phyloP scores from a whole-genome alignment of 495 filamentous ascomycete species.

The Parachaetomium inaequale region DNA sequence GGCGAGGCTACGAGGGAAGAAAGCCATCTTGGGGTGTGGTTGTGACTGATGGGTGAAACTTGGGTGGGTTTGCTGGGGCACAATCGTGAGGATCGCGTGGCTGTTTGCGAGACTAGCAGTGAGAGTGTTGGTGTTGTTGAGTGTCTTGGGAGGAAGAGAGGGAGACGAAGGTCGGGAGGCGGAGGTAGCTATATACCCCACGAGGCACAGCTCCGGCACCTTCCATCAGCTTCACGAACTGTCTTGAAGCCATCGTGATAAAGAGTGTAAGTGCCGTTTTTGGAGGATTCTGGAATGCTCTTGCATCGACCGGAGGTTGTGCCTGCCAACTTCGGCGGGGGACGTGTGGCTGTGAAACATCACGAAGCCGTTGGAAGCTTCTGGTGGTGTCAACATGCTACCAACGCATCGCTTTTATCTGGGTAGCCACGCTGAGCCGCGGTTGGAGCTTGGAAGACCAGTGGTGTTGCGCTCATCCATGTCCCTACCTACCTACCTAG shows the following conservation, averaged over 20 bases:
- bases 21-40: constrained; percentile 56
- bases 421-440: too few species aligned
- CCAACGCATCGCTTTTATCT: too few species aligned
- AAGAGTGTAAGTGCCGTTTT: neutral
- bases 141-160: neutral
- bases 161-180: neutral
- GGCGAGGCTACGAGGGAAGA: constrained; percentile 50
- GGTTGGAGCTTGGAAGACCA: too few species aligned
- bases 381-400: too few species aligned
- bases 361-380: neutral
- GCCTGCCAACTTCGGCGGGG: too few species aligned
- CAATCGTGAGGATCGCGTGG: neutral
- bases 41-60: constrained; percentile 9
- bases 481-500: too few species aligned
- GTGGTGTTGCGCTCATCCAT: too few species aligned
- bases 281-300: neutral
- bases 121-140: constrained; percentile 13
- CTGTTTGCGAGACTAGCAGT: neutral
- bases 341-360: too few species aligned
- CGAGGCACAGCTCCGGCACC: neutral
- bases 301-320: neutral
- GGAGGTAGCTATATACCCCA: neutral
- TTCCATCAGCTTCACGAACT: constrained; percentile 14
- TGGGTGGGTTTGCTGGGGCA: constrained; percentile 7
- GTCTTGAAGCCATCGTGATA: neutral